Percentiles rank a stretch among this genome's conserved stretches.
These are phyloP conservation scores for Cladosporium sp. DNA, from an alignment of 2,329 filamentous ascomycete genomes.

Conservation along the genomic window DNA sequence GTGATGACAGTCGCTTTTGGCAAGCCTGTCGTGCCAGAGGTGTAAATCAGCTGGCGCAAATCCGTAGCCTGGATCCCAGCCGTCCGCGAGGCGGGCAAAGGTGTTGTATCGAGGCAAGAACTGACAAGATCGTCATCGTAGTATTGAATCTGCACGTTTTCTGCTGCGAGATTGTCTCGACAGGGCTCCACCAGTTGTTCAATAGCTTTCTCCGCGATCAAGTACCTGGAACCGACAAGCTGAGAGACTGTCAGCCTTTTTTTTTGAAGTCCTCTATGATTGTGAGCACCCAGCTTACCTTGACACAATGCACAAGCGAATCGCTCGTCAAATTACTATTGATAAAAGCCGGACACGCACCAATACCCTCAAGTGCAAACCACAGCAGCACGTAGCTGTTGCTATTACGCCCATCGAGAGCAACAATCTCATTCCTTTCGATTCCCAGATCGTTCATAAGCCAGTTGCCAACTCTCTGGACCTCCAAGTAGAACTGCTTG, in stretches of 20 bases:
- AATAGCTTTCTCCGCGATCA: slow-evolving; percentile 30
- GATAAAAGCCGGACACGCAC: slow-evolving; percentile 34
- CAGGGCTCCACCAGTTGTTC: slow-evolving; percentile 29
- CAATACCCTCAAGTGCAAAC: slow-evolving; percentile 61
- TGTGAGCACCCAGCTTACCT: slow-evolving; percentile 30
- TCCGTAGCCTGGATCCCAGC: slow-evolving; percentile 37
- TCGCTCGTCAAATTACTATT: slow-evolving; percentile 39
- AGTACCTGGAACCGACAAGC: slow-evolving; percentile 29
- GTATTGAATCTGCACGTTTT: slow-evolving; percentile 27
- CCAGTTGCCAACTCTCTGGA: slow-evolving; percentile 73
- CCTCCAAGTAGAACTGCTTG: slow-evolving; percentile 66
- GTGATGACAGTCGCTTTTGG: slow-evolving; percentile 32
- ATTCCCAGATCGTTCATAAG: slow-evolving; percentile 58
- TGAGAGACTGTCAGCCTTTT: neutral
- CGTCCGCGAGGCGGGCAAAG: slow-evolving; percentile 26
- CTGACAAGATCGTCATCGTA: slow-evolving; percentile 28
- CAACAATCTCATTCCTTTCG: slow-evolving; percentile 35
- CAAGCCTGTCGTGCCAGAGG: slow-evolving; percentile 69
- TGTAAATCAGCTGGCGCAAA: slow-evolving; percentile 75
- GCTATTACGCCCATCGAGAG: slow-evolving; percentile 37
- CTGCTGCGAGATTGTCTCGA: slow-evolving; percentile 23
- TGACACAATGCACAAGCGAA: slow-evolving; percentile 36
- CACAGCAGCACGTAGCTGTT: slow-evolving; percentile 37
- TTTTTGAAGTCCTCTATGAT: neutral
- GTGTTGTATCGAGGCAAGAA: slow-evolving; percentile 24